A percentile compares a stretch with the other conserved stretches of the same genome.
Conservation (phyloP, 2,329 filamentous ascomycete genomes). For the Colletotrichum siamense region DNA sequence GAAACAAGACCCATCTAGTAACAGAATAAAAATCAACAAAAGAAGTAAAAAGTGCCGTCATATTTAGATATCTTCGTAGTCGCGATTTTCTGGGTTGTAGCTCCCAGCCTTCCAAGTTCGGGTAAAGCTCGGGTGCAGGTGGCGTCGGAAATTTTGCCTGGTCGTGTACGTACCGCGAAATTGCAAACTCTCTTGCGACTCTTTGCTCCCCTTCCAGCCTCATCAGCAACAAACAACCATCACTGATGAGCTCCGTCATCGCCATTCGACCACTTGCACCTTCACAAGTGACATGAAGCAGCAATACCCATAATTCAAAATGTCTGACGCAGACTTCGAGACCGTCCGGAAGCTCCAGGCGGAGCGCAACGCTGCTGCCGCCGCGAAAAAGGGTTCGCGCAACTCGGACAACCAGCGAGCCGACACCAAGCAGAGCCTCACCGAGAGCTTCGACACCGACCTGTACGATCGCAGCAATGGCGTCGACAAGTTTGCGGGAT, state of each 20-base stretch:
- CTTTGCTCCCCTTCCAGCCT: conserved; percentile 23
- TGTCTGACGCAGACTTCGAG: conserved; percentile 86
- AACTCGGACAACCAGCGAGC: conserved; percentile 84
- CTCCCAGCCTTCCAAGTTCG: conserved; percentile 20
- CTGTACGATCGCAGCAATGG: conserved; percentile 82
- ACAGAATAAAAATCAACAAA: not conserved
- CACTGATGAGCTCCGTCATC: conserved; percentile 25
- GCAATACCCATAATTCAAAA: conserved; percentile 46
- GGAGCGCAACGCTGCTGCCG: conserved; percentile 85
- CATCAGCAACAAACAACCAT: conserved; percentile 29
- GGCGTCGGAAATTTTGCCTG: conserved; percentile 32
- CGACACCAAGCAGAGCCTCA: conserved; percentile 92
- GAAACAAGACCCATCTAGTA: not conserved
- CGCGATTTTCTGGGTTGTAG: not conserved
- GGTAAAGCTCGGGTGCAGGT: conserved; percentile 40
- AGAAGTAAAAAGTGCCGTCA: not conserved
- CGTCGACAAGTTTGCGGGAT: conserved; percentile 84
- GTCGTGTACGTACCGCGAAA: not conserved
- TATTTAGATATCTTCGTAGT: not conserved
- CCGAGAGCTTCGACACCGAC: conserved; percentile 84
- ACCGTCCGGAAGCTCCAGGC: conserved; percentile 86
- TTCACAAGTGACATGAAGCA: conserved; percentile 38
- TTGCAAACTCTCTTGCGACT: conserved; percentile 26
- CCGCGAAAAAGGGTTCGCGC: conserved; percentile 81
- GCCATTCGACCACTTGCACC: conserved; percentile 20